phyloP scores from a whole-genome alignment of 202 grass and related monocot species.

The Carex arenaria region DNA sequence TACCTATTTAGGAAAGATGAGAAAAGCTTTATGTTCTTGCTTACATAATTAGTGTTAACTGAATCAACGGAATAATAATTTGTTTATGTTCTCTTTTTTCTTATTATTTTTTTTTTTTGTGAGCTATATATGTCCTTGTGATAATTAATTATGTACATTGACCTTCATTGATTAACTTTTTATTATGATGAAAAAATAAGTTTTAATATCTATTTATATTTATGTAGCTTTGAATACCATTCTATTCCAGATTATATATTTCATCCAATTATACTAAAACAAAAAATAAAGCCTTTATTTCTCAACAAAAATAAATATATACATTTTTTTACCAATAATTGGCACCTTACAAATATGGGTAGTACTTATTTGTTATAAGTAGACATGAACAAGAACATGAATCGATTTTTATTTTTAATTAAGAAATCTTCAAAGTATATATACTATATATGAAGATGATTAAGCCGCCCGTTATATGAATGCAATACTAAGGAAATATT shows the following conservation, averaged over 20 bases:
- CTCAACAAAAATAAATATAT: not conserved
- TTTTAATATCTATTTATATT: not conserved
- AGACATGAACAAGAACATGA: not conserved
- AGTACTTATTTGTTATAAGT: not conserved
- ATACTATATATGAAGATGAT: not conserved
- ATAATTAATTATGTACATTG: not conserved
- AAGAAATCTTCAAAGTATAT: too few relatives aligned
- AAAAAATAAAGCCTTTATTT: not conserved
- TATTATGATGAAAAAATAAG: not conserved
- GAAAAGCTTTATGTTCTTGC: not conserved
- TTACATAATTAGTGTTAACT: not conserved
- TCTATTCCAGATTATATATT: not conserved
- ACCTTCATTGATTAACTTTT: not conserved
- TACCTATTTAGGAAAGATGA: not conserved
- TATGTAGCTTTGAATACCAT: not conserved
- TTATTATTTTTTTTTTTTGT: not conserved
- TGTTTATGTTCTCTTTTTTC: not conserved
- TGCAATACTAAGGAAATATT: not conserved
- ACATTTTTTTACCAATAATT: not conserved
- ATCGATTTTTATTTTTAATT: not conserved
- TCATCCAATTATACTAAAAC: not conserved
- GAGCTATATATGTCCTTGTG: not conserved
- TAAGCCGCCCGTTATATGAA: not conserved
- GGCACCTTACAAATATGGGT: not conserved
- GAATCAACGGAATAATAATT: not conserved